These are phyloP conservation scores for Fraxinus greggii DNA, from an alignment of 305 asterid genomes.

Conservation along the genomic window DNA sequence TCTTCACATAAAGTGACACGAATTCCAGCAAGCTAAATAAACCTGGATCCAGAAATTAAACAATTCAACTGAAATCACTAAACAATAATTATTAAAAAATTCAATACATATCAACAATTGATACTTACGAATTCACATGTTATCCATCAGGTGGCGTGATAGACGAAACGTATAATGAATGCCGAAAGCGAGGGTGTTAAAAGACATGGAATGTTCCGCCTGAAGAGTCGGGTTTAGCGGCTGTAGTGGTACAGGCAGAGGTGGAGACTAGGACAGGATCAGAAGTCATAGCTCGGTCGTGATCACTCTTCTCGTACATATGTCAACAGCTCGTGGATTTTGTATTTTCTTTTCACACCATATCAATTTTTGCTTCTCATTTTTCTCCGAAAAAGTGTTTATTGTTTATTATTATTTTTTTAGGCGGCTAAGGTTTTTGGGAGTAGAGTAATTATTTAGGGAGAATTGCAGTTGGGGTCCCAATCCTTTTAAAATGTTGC, in stretches of 20 bases:
- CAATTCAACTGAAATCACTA: slow-evolving; percentile 3
- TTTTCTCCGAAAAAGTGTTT: no score
- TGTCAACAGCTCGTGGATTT: no score
- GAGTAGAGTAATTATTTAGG: no score
- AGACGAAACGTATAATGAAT: neutral
- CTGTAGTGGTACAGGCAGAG: neutral
- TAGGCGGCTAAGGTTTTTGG: no score
- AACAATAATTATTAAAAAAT: neutral
- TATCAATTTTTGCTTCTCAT: no score
- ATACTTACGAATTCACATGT: slow-evolving; percentile 25
- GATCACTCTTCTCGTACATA: no score
- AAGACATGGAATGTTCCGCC: neutral
- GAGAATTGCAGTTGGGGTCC: no score
- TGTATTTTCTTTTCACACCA: no score
- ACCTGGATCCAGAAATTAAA: neutral
- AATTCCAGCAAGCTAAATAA: slow-evolving; percentile 2
- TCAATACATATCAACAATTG: neutral
- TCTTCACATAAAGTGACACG: neutral
- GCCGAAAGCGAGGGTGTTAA: slow-evolving; percentile 12
- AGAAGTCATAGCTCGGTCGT: neutral
- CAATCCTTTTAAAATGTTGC: no score
- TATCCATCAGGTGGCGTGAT: neutral
- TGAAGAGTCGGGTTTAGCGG: neutral
- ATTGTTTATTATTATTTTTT: no score
- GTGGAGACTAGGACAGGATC: neutral